Evolutionary conservation across 495 filamentous ascomycete species (phyloP).

Genomic region (Hyaloscypha variabilis): DNA sequence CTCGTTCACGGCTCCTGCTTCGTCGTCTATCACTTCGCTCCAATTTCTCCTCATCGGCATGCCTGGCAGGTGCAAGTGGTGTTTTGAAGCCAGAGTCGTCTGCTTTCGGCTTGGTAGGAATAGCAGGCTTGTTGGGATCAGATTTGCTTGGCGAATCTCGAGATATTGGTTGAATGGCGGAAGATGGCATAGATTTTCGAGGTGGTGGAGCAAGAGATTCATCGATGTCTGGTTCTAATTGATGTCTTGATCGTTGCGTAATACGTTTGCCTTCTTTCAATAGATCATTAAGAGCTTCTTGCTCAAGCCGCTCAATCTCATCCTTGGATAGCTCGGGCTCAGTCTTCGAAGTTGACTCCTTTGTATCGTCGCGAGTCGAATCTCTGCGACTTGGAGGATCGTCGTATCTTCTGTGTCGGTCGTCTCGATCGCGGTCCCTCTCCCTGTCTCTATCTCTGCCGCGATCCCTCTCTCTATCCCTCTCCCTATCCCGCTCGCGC

Average conservation of each 20-base stretch:
- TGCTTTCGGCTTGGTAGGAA: slow-evolving; percentile 24
- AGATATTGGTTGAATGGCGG: slow-evolving; percentile 52
- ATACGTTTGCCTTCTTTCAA: slow-evolving; percentile 54
- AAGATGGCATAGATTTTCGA: slow-evolving; percentile 50
- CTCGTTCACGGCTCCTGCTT: slow-evolving; percentile 29
- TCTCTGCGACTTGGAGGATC: slow-evolving; percentile 18
- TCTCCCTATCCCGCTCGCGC: slow-evolving; percentile 31
- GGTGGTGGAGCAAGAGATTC: slow-evolving; percentile 55
- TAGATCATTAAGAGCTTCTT: slow-evolving; percentile 55
- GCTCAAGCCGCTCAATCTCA: slow-evolving; percentile 54
- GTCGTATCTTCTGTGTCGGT: slow-evolving; percentile 24
- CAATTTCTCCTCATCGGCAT: slow-evolving; percentile 27
- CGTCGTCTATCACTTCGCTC: slow-evolving; percentile 21
- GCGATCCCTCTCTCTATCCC: slow-evolving; percentile 34
- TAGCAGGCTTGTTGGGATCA: slow-evolving; percentile 26
- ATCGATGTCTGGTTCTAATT: slow-evolving; percentile 54
- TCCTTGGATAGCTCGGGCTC: slow-evolving; percentile 53
- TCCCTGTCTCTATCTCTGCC: slow-evolving; percentile 34
- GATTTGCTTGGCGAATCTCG: slow-evolving; percentile 25
- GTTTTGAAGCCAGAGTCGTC: slow-evolving; percentile 31
- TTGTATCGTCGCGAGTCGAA: slow-evolving; percentile 9
- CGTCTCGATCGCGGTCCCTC: slow-evolving; percentile 30
- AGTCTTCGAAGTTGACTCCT: slow-evolving; percentile 32
- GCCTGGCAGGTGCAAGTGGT: slow-evolving; percentile 20
- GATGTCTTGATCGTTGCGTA: slow-evolving; percentile 40